These are phyloP conservation scores for Colletotrichum zoysiae DNA, from an alignment of 2,329 filamentous ascomycete species.

Conservation along the genomic window DNA sequence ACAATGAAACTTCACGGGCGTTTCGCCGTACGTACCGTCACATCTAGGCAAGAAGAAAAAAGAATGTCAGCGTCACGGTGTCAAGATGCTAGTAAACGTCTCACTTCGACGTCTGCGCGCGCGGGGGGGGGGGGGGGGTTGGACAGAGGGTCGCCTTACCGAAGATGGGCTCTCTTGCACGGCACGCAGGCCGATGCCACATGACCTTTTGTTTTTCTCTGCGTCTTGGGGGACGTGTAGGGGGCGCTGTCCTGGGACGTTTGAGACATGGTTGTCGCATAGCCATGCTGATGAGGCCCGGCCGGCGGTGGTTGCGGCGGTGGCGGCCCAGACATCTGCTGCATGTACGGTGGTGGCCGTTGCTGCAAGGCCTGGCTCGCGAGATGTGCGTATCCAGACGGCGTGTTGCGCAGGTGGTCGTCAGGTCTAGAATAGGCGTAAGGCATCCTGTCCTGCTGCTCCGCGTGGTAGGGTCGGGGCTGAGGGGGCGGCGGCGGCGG, in stretches of 20 bases:
- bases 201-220: slow-evolving; percentile 81
- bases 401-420: slow-evolving; percentile 51
- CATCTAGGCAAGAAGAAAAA: slow-evolving; percentile 58
- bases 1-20: slow-evolving; percentile 23
- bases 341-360: slow-evolving; percentile 40
- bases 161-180: slow-evolving; percentile 85
- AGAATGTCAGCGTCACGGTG: slow-evolving; percentile 34
- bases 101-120: neutral
- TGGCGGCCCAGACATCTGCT: slow-evolving; percentile 48
- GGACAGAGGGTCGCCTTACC: slow-evolving; percentile 57
- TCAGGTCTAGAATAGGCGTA: slow-evolving; percentile 57
- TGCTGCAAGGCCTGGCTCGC: slow-evolving; percentile 41
- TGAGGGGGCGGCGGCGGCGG: slow-evolving; percentile 49
- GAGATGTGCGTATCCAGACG: slow-evolving; percentile 37
- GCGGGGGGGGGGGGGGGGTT: neutral
- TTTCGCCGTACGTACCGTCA: slow-evolving; percentile 68
- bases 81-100: slow-evolving; percentile 12
- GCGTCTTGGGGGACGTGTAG: slow-evolving; percentile 69
- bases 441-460: slow-evolving; percentile 54
- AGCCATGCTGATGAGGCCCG: slow-evolving; percentile 46
- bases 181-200: slow-evolving; percentile 88
- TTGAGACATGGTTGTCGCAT: slow-evolving; percentile 48
- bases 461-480: slow-evolving; percentile 54
- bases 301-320: slow-evolving; percentile 45
- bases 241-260: slow-evolving; percentile 58